Percentiles rank a stretch among this genome's conserved stretches.
Conservation (phyloP, 108 stramenopile species). For the Conticribra weissflogii region DNA sequence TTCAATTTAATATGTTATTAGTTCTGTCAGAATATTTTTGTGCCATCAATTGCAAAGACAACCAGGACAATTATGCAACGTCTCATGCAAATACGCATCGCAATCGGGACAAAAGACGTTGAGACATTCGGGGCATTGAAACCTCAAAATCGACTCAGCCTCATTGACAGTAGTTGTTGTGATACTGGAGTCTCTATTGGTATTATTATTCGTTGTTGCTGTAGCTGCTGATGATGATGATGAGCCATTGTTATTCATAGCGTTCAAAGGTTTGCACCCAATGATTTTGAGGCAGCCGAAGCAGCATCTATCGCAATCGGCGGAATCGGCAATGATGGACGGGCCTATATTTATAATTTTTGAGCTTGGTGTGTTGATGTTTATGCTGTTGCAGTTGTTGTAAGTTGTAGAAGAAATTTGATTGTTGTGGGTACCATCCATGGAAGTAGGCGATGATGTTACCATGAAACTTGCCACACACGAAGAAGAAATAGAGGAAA, state of each 20-base stretch:
- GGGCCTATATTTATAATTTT: slow-evolving; percentile 49
- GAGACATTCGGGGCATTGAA: slow-evolving; percentile 84
- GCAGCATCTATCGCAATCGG: slow-evolving; percentile 59
- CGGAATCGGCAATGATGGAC: slow-evolving; percentile 38
- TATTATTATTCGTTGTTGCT: slow-evolving; percentile 2
- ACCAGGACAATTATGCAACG: slow-evolving; percentile 93
- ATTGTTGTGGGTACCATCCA: too few relatives aligned
- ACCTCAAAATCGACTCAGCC: slow-evolving; percentile 53
- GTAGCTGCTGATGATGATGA: too few relatives aligned
- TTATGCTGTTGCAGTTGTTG: not conserved
- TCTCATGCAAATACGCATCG: slow-evolving; percentile 88
- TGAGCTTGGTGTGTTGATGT: slow-evolving; percentile 10
- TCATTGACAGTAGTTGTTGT: slow-evolving; percentile 11
- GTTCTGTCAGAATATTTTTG: too few relatives aligned
- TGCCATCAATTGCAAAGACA: slow-evolving; percentile 60
- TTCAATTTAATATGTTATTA: too few relatives aligned
- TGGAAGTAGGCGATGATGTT: slow-evolving; percentile 28
- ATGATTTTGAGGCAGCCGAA: slow-evolving; percentile 74
- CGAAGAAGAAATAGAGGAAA: slow-evolving; percentile 28
- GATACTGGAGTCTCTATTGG: slow-evolving; percentile 19
- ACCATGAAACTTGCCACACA: slow-evolving; percentile 25
- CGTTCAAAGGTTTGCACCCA: slow-evolving; percentile 32
- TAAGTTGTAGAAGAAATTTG: too few relatives aligned
- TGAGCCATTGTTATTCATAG: too few relatives aligned
- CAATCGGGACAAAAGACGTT: slow-evolving; percentile 90